Conservation (phyloP, 1,139 yeast genomes). For the Candida mesenterica region DNA sequence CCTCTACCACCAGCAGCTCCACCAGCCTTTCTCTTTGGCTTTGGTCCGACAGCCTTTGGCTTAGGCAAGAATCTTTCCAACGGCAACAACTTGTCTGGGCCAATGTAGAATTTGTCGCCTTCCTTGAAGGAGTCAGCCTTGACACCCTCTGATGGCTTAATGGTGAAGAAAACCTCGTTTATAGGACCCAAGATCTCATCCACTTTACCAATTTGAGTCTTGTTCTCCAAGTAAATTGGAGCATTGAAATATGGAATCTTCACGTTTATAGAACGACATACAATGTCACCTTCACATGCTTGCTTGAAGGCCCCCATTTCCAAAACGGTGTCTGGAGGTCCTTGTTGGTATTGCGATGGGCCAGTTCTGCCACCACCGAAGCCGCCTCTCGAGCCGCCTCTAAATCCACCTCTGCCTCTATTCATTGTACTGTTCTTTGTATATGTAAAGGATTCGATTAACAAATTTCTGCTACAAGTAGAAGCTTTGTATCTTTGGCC, state of each 20-base stretch:
- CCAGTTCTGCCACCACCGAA: conserved; percentile 43
- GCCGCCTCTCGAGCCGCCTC: conserved; percentile 45
- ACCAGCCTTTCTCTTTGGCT: conserved; percentile 70
- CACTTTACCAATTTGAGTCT: conserved; percentile 93
- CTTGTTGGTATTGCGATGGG: conserved; percentile 58
- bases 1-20: conserved; percentile 41
- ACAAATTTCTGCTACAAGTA: background rate
- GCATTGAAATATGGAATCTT: conserved; percentile 98
- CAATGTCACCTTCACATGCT: conserved; percentile 95
- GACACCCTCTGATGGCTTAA: conserved; percentile 94
- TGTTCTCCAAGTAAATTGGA: conserved; percentile 93
- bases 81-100: conserved; percentile 92
- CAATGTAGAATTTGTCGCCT: conserved; percentile 95
- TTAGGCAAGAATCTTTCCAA: conserved; percentile 94
- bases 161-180: conserved; percentile 94
- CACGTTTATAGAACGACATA: conserved; percentile 90
- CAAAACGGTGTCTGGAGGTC: conserved; percentile 91
- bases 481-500: conserved; percentile 1
- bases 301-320: conserved; percentile 95
- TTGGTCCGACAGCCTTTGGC: conserved; percentile 76
- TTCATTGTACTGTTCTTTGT: conserved; percentile 33
- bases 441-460: background rate
- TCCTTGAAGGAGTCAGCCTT: conserved; percentile 89
- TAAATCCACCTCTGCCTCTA: conserved; percentile 71
- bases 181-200: conserved; percentile 98